Percentiles rank a stretch among this genome's conserved stretches.
These are phyloP conservation scores for Takashimella koratensis DNA, from an alignment of 1,284 basidiomycete species.

Conservation along the genomic window DNA sequence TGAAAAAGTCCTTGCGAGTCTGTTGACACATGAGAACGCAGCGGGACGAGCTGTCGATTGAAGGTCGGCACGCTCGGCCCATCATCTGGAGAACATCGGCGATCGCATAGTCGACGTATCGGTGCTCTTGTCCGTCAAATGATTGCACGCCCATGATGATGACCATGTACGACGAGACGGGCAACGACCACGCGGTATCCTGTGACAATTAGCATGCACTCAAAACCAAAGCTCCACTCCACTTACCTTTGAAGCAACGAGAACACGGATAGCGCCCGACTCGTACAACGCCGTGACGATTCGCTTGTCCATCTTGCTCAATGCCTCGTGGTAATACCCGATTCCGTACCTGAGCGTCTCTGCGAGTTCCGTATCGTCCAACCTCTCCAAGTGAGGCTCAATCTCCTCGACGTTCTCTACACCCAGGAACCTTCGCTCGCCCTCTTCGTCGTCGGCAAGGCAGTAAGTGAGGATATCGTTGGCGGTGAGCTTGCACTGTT, in stretches of 20 bases:
- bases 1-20: slow-evolving; percentile 95
- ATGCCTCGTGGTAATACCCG: slow-evolving; percentile 92
- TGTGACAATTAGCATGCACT: slow-evolving; percentile 36
- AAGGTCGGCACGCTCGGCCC: slow-evolving; percentile 87
- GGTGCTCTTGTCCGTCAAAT: slow-evolving; percentile 93
- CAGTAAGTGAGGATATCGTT: slow-evolving; percentile 89
- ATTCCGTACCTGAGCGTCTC: slow-evolving; percentile 87
- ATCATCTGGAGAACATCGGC: slow-evolving; percentile 99
- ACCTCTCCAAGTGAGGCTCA: slow-evolving; percentile 79
- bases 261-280: slow-evolving; percentile 88
- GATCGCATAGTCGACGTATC: slow-evolving; percentile 95
- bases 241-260: slow-evolving; percentile 84
- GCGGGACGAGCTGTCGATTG: slow-evolving; percentile 77
- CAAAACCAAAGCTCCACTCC: neutral
- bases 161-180: slow-evolving; percentile 92
- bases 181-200: slow-evolving; percentile 94
- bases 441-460: slow-evolving; percentile 74
- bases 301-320: slow-evolving; percentile 84
- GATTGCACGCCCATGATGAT: slow-evolving; percentile 97
- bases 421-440: slow-evolving; percentile 74
- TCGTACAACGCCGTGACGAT: slow-evolving; percentile 93
- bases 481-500: slow-evolving; percentile 89
- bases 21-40: slow-evolving; percentile 97
- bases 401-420: slow-evolving; percentile 72
- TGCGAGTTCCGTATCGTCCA: slow-evolving; percentile 71